Percentiles rank a stretch among this genome's conserved stretches.
phyloP scores from a whole-genome alignment of 106 monocot genomes.

The Acorus gramineus region DNA sequence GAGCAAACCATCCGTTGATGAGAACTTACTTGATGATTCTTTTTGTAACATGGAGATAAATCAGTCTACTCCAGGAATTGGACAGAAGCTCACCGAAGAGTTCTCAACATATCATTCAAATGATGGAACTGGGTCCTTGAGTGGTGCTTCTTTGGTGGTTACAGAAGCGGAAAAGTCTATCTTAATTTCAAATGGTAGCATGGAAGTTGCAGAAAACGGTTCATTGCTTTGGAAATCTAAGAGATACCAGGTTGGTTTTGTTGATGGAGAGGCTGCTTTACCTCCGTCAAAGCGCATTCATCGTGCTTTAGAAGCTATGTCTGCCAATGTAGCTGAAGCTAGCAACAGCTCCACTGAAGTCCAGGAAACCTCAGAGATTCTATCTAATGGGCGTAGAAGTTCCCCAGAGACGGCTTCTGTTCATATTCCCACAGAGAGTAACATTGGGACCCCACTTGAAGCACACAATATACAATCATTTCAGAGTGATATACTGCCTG shows the following conservation, averaged over 20 bases:
- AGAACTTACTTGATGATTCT: slow-evolving; percentile 17
- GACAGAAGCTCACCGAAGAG: no score
- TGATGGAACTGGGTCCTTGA: slow-evolving; percentile 2
- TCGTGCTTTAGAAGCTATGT: slow-evolving; percentile 98
- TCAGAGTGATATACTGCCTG: background rate
- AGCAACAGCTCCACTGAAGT: slow-evolving; percentile 23
- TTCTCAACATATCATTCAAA: background rate
- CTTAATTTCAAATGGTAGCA: slow-evolving; percentile 14
- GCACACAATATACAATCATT: slow-evolving; percentile 5
- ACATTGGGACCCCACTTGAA: slow-evolving; percentile 3
- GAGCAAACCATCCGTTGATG: slow-evolving; percentile 46
- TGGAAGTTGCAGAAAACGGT: slow-evolving; percentile 8
- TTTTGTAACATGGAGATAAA: background rate
- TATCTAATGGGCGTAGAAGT: slow-evolving; percentile 8
- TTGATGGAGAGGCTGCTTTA: slow-evolving; percentile 83
- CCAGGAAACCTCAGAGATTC: slow-evolving; percentile 7
- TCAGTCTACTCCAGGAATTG: no score
- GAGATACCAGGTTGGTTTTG: slow-evolving; percentile 12
- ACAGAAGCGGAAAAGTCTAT: slow-evolving; percentile 11
- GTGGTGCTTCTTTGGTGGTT: background rate
- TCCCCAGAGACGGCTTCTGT: slow-evolving; percentile 3
- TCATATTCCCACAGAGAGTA: slow-evolving; percentile 9
- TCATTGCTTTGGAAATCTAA: slow-evolving; percentile 21
- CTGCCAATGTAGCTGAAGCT: slow-evolving; percentile 79
- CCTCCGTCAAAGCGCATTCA: slow-evolving; percentile 98